Base-by-base conservation (phyloP, 352 stramenopile genomes). In the Globisporangium camurandrum region DNA sequence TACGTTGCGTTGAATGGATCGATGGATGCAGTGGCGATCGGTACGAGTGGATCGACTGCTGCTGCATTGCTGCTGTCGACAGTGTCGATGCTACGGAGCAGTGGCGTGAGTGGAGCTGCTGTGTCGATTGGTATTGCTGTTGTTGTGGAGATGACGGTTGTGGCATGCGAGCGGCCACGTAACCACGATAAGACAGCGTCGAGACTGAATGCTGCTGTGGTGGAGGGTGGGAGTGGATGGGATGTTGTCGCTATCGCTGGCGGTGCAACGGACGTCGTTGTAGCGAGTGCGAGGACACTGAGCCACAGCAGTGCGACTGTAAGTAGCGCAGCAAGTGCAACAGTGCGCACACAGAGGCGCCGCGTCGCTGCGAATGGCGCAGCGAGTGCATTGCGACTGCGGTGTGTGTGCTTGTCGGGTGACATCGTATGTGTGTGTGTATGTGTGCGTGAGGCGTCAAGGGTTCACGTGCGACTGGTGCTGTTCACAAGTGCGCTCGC, bases 1-100 rank as follows among this genome's bases (percentile, higher is more conserved):
- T 93, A 93, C 43, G 36, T 41, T 9, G 36, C 11, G 33, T 39
- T n/a, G n/a, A n/a, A n/a, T n/a, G n/a, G n/a, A n/a, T n/a, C n/a
- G n/a, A n/a, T n/a, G n/a, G n/a, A n/a, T n/a, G n/a, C n/a, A n/a
- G n/a, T n/a, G n/a, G n/a, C n/a, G n/a, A n/a, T n/a, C 36, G 23
- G 36, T 19, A 19, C 36, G 23, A 19, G 5, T 0, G 36, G 3
- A 16, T 8, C 0, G 8, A 34, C 9, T 34, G 30, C 9, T 8
- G 30, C 30, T 34, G 30, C 30, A 34, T 8, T 34, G 30, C 30
- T 8, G 14, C 3, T 12, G 30, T 34, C 30, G 8, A 34, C n/a
- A n/a, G n/a, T n/a, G n/a, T n/a, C n/a, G n/a, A n/a, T 12, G 30
- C 30, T 12, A 12, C 30, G 30, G 8, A 34, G 9, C 30, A 34